Conservation (phyloP, 768 basidiomycete genomes). For the Suillus occidentalis region DNA sequence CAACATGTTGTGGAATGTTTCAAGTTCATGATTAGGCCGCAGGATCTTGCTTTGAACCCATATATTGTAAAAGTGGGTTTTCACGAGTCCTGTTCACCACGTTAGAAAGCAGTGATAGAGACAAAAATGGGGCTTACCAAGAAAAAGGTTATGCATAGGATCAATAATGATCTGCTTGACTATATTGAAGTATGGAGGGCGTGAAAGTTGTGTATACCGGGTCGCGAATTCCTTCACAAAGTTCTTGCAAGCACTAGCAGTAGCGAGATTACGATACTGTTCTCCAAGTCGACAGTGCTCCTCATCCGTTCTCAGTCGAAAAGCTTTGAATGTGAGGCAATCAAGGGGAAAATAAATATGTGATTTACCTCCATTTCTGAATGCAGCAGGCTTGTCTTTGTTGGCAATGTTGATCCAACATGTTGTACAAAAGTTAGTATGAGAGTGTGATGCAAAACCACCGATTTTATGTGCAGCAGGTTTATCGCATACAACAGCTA, state of each 20-base stretch:
- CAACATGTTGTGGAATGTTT: no score
- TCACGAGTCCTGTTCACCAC: no score
- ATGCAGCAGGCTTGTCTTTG: neutral
- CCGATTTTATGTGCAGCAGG: constrained; percentile 38
- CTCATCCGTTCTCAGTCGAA: constrained; percentile 12
- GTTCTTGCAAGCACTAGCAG: constrained; percentile 6
- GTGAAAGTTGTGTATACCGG: constrained; percentile 12
- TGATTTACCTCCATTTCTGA: no score
- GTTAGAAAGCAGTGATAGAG: no score
- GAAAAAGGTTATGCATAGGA: no score
- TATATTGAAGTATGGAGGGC: neutral
- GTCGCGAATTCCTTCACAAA: constrained; percentile 16
- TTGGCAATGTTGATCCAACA: constrained; percentile 25
- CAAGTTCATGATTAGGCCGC: neutral
- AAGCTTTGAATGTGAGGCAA: constrained; percentile 4
- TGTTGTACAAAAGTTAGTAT: constrained; percentile 34
- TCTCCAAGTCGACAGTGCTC: constrained; percentile 15
- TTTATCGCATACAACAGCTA: no score
- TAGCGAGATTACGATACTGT: constrained; percentile 6
- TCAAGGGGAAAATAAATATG: no score
- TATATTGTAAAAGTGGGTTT: no score
- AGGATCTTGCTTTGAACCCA: no score
- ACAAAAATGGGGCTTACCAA: no score
- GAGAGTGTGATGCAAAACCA: constrained; percentile 31
- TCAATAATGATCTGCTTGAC: no score